phyloP scores from a whole-genome alignment of 176 grass and related monocot genomes.

The Stipa capillata region DNA sequence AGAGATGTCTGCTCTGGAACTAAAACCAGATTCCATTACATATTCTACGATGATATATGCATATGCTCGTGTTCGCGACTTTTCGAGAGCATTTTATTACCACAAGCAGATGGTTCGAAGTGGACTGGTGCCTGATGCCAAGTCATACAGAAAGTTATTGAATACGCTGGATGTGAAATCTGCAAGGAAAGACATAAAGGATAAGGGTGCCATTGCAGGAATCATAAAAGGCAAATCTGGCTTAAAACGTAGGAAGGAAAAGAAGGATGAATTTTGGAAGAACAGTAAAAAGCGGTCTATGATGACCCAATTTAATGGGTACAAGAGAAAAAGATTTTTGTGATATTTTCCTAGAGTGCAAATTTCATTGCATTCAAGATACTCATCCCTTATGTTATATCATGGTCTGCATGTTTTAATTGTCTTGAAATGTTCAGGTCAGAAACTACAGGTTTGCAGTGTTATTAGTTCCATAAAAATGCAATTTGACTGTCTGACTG shows the following conservation, averaged over 20 bases:
- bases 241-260: slow-evolving; percentile 47
- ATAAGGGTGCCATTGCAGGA: slow-evolving; percentile 62
- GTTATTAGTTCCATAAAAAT: background rate
- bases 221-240: slow-evolving; percentile 63
- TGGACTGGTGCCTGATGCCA: slow-evolving; percentile 57
- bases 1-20: slow-evolving; percentile 59
- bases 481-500: background rate
- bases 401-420: background rate
- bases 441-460: background rate
- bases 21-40: slow-evolving; percentile 84
- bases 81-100: slow-evolving; percentile 78
- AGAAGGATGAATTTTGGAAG: slow-evolving; percentile 98
- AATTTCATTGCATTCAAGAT: background rate
- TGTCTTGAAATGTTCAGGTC: background rate
- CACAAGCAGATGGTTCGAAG: slow-evolving; percentile 86
- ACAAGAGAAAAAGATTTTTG: slow-evolving; percentile 20
- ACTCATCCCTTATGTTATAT: background rate
- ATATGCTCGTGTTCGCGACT: slow-evolving; percentile 66
- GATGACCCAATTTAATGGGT: slow-evolving; percentile 13
- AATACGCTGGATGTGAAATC: slow-evolving; percentile 61
- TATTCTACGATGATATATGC: slow-evolving; percentile 86
- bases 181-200: slow-evolving; percentile 63
- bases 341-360: background rate
- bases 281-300: slow-evolving; percentile 46
- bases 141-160: slow-evolving; percentile 68